phyloP scores from a whole-genome alignment of 768 basidiomycete genomes.

The Lentinula raphanica region DNA sequence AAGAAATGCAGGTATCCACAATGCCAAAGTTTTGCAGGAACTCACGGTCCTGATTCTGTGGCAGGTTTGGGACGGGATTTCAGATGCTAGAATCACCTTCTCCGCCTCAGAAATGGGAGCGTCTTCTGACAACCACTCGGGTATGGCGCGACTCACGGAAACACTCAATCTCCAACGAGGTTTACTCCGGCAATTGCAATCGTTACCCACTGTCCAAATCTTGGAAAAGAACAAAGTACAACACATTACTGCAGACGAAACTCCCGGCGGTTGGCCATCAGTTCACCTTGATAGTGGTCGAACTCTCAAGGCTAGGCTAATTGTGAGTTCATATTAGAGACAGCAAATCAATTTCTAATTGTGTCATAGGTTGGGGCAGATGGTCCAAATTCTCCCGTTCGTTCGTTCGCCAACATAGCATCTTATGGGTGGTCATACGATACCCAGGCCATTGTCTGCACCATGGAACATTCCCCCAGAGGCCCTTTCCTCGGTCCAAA shows the following conservation, averaged over 20 bases:
- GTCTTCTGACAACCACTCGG: constrained; percentile 18
- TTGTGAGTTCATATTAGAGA: constrained; percentile 43
- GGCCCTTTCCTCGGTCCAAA: constrained; percentile 59
- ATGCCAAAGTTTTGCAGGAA: not conserved
- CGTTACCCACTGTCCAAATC: constrained; percentile 50
- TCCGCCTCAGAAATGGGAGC: constrained; percentile 44
- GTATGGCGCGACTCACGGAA: constrained; percentile 85
- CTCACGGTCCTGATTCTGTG: constrained; percentile 3
- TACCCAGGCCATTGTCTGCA: constrained; percentile 86
- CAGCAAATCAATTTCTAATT: not conserved
- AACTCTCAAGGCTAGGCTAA: constrained; percentile 62
- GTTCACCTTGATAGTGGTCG: constrained; percentile 68
- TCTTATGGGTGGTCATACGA: constrained; percentile 92
- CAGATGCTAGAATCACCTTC: constrained; percentile 74
- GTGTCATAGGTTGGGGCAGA: constrained; percentile 83
- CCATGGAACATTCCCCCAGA: constrained; percentile 68
- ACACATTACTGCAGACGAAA: constrained; percentile 55
- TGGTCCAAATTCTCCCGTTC: constrained; percentile 91
- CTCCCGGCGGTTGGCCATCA: constrained; percentile 70
- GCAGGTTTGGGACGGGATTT: constrained; percentile 90
- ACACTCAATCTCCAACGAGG: constrained; percentile 90
- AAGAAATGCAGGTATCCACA: constrained; percentile 77
- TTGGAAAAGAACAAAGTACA: constrained; percentile 72
- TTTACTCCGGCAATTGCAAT: constrained; percentile 60
- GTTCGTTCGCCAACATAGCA: constrained; percentile 76